A percentile compares a stretch with the other conserved stretches of the same genome.
Conservation (phyloP, 2,329 filamentous ascomycete genomes). For the Stylonectria norvegica region DNA sequence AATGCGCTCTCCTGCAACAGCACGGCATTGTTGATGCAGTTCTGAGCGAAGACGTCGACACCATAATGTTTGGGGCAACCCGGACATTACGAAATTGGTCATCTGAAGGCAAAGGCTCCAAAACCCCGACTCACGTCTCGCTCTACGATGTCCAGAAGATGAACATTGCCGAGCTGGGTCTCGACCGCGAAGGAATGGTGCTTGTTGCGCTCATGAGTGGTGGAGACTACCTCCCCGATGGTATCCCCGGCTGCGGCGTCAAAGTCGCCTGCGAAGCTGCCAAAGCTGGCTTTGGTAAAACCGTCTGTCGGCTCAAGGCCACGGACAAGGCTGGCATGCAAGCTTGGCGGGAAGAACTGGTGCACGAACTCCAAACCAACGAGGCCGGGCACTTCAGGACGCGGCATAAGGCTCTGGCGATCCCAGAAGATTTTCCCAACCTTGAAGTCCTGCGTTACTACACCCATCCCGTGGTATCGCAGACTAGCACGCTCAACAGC, state of each 20-base stretch:
- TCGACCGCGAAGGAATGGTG: constrained; percentile 88
- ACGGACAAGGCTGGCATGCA: constrained; percentile 57
- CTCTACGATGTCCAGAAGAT: constrained; percentile 67
- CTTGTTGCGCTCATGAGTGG: constrained; percentile 92
- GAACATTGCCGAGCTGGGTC: constrained; percentile 47
- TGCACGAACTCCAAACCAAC: constrained; percentile 78
- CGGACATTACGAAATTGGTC: constrained; percentile 80
- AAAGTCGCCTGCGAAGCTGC: constrained; percentile 90
- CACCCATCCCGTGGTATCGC: constrained; percentile 80
- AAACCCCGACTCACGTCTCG: constrained; percentile 78
- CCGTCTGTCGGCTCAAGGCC: constrained; percentile 63
- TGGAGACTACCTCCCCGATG: constrained; percentile 87
- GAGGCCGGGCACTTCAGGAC: constrained; percentile 75
- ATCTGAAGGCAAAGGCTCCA: constrained; percentile 62
- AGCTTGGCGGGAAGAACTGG: constrained; percentile 69
- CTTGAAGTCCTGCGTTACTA: constrained; percentile 80
- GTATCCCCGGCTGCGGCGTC: constrained; percentile 81
- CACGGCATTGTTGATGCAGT: constrained; percentile 87
- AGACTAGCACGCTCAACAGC: constrained; percentile 41
- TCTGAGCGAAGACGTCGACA: constrained; percentile 93
- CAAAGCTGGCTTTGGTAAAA: constrained; percentile 77
- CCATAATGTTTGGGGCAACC: constrained; percentile 92
- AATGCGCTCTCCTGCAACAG: constrained; percentile 82
- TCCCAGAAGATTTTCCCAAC: constrained; percentile 81
- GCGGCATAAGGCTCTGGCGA: constrained; percentile 67